These are phyloP conservation scores for Euphorbia celastroides DNA, from an alignment of 441 rosid species.

Conservation along the genomic window DNA sequence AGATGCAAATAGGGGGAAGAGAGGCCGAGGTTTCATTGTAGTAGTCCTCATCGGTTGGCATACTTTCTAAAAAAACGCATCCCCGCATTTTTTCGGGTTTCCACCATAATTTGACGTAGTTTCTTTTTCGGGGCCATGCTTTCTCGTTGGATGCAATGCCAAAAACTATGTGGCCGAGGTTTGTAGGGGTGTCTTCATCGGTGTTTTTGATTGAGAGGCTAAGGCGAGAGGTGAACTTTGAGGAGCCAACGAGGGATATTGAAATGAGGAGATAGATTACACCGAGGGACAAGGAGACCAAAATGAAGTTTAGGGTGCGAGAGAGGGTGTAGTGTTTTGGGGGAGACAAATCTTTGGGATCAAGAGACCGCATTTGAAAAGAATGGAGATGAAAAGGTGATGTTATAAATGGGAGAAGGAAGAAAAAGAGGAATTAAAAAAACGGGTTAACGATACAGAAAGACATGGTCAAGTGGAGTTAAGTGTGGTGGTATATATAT, in stretches of 20 bases:
- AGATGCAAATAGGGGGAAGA: constrained; percentile 65
- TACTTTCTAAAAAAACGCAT: constrained; percentile 68
- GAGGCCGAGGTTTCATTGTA: constrained; percentile 17
- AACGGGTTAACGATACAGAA: neutral
- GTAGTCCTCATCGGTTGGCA: constrained; percentile 23
- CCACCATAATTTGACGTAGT: constrained; percentile 83
- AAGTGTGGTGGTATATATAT: neutral
- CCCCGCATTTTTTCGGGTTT: constrained; percentile 54
- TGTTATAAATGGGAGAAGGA: neutral
- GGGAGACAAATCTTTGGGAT: constrained; percentile 3
- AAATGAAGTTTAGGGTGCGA: constrained; percentile 31
- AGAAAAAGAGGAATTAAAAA: neutral
- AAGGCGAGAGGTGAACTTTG: constrained; percentile 19
- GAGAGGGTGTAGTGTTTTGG: constrained; percentile 31
- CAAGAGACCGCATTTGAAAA: constrained; percentile 28
- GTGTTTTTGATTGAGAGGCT: constrained; percentile 21
- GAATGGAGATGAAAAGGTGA: neutral
- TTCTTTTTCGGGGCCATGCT: constrained; percentile 56
- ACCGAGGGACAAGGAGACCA: constrained; percentile 36
- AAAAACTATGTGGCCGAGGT: constrained; percentile 58
- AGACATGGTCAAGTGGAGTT: neutral
- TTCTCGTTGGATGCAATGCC: constrained; percentile 57
- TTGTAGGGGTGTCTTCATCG: constrained; percentile 23
- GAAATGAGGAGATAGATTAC: constrained; percentile 43
- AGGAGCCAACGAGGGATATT: constrained; percentile 28